Evolutionary conservation across 345 rosid genomes (phyloP).

Genomic region (Gossypioides kirkii): DNA sequence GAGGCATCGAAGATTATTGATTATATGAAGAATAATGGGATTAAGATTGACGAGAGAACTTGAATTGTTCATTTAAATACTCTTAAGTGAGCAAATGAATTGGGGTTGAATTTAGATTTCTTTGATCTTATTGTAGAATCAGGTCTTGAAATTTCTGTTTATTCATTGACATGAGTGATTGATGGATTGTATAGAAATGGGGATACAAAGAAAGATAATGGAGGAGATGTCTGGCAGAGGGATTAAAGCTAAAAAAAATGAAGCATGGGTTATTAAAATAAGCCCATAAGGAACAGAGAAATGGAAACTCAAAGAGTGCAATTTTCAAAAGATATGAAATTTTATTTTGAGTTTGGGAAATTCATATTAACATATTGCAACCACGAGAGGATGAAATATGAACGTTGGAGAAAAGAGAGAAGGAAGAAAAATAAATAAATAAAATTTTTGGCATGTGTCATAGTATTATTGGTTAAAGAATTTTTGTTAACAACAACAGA

Average conservation of each 20-base stretch:
- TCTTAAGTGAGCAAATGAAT: constrained; percentile 31
- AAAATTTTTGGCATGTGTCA: no score
- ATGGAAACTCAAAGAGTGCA: no score
- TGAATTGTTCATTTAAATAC: constrained; percentile 48
- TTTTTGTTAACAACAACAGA: no score
- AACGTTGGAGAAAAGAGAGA: no score
- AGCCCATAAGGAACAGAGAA: no score
- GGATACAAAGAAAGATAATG: constrained; percentile 38
- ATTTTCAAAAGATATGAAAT: no score
- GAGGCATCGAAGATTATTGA: constrained; percentile 39
- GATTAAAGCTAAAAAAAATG: constrained; percentile 40
- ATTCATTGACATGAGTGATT: constrained; percentile 39
- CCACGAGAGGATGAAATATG: no score
- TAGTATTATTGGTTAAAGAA: no score
- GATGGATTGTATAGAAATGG: constrained; percentile 41
- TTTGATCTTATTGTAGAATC: constrained; percentile 41
- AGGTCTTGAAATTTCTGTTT: constrained; percentile 37
- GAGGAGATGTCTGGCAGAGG: constrained; percentile 35
- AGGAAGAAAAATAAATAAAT: no score
- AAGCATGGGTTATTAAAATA: no score
- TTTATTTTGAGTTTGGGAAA: no score
- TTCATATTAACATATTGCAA: no score
- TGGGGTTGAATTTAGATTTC: constrained; percentile 30
- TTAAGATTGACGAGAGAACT: constrained; percentile 49
- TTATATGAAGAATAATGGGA: constrained; percentile 37